A percentile compares a stretch with the other conserved stretches of the same genome.
These are phyloP conservation scores for Medakamo hakoo DNA, from an alignment of 139 green algal species.

Conservation along the genomic window DNA sequence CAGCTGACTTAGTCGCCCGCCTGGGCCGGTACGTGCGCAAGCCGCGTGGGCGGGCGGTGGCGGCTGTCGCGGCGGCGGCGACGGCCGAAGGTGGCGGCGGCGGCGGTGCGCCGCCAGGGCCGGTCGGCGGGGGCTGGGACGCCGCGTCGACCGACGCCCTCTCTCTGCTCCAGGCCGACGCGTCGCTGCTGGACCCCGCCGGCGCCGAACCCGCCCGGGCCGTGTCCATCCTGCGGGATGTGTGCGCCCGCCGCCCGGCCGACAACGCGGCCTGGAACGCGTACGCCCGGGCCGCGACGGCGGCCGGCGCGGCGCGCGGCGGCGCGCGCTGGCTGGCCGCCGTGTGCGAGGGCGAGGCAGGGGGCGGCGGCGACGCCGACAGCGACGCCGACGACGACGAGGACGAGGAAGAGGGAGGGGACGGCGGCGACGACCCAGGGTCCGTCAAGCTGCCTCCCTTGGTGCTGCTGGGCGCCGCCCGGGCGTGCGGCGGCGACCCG, in stretches of 20 bases:
- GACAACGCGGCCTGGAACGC: not conserved
- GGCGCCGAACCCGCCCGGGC: no score
- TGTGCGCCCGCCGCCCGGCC: not conserved
- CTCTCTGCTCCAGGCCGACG: not conserved
- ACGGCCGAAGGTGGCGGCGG: no score
- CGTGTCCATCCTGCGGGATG: not conserved
- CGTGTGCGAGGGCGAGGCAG: not conserved
- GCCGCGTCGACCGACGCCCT: not conserved
- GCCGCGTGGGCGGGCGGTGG: no score
- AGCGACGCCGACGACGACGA: no score
- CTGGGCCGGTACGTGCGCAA: not conserved
- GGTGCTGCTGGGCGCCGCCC: not conserved
- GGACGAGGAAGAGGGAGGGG: no score
- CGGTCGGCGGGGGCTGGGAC: no score
- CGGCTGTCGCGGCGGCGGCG: no score
- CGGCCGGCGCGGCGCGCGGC: no score
- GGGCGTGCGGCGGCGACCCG: not conserved
- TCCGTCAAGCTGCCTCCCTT: not conserved
- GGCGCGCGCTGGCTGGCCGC: not conserved
- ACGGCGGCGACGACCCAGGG: no score
- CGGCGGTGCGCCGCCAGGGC: no score
- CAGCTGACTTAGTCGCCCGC: not conserved
- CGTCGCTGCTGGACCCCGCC: not conserved
- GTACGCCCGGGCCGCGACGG: not conserved
- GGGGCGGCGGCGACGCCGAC: no score